These are phyloP conservation scores for Saccharomycopsis microspora DNA, from an alignment of 805 yeast species.

Conservation along the genomic window DNA sequence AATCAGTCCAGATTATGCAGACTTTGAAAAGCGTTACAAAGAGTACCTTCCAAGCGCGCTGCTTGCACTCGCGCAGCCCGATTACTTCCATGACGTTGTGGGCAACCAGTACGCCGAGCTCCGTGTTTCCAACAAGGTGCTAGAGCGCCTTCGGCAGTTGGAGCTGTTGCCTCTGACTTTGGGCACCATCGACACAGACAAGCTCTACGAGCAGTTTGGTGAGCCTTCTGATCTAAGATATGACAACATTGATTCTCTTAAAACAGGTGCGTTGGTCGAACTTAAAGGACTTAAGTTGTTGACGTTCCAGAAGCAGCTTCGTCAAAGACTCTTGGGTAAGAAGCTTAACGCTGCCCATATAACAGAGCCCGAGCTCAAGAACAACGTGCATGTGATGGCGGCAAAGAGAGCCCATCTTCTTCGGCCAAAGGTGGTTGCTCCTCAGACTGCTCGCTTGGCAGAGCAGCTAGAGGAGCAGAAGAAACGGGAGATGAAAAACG, in stretches of 20 bases:
- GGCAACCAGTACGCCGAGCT: slow-evolving; percentile 44
- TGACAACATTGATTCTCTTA: slow-evolving; percentile 41
- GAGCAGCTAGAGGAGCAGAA: slow-evolving; percentile 68
- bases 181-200: slow-evolving; percentile 44
- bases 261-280: slow-evolving; percentile 58
- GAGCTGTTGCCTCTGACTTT: slow-evolving; percentile 60
- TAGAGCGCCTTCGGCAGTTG: slow-evolving; percentile 45
- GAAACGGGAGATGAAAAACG: slow-evolving; percentile 42
- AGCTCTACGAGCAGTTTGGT: slow-evolving; percentile 25
- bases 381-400: slow-evolving; percentile 45
- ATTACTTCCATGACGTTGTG: slow-evolving; percentile 21
- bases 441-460: slow-evolving; percentile 66
- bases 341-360: slow-evolving; percentile 43
- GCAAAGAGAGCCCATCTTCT: slow-evolving; percentile 61
- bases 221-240: slow-evolving; percentile 22
- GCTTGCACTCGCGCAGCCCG: slow-evolving; percentile 5
- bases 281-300: slow-evolving; percentile 55
- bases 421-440: slow-evolving; percentile 57
- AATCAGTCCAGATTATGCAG: slow-evolving; percentile 17
- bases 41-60: slow-evolving; percentile 11
- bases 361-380: slow-evolving; percentile 25
- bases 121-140: slow-evolving; percentile 39
- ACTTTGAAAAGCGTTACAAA: slow-evolving; percentile 13
- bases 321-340: slow-evolving; percentile 45
- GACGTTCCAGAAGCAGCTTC: slow-evolving; percentile 58